phyloP scores from a whole-genome alignment of 768 basidiomycete genomes.

The Neoboletus brunneissimus region DNA sequence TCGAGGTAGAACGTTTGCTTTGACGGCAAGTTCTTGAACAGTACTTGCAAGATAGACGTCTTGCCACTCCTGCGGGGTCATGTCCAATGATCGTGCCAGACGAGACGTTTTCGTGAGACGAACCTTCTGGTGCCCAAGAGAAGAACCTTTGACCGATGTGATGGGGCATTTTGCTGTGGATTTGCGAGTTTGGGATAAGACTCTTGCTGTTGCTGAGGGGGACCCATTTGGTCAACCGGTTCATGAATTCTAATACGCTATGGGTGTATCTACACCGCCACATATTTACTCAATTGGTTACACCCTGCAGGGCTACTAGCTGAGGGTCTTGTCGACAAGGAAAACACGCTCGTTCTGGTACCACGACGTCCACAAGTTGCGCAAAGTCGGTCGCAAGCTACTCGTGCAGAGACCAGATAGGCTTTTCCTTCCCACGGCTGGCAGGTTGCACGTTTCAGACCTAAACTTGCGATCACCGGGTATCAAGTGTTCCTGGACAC shows the following conservation, averaged over 20 bases:
- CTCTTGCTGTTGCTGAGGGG: slow-evolving; percentile 9
- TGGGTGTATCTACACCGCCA: slow-evolving; percentile 4
- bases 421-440: slow-evolving; percentile 10
- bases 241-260: not conserved
- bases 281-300: not conserved
- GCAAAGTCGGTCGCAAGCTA: not conserved
- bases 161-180: slow-evolving; percentile 13
- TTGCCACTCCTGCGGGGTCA: slow-evolving; percentile 72
- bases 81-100: not conserved
- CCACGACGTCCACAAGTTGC: not conserved
- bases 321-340: not conserved
- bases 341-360: not conserved
- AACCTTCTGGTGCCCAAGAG: slow-evolving; percentile 71
- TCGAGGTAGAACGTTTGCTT: slow-evolving; percentile 91
- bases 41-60: slow-evolving; percentile 84
- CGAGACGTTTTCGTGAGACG: not conserved
- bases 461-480: not conserved
- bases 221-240: slow-evolving; percentile 1
- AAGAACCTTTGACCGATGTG: slow-evolving; percentile 61
- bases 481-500: not conserved
- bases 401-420: not conserved
- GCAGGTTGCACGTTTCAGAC: not conserved
- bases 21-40: slow-evolving; percentile 81
- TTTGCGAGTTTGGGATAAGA: slow-evolving; percentile 9
- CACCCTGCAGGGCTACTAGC: not conserved